These are phyloP conservation scores for Paramecium sexaurelia DNA, from an alignment of 73 alveolate species.

Conservation along the genomic window DNA sequence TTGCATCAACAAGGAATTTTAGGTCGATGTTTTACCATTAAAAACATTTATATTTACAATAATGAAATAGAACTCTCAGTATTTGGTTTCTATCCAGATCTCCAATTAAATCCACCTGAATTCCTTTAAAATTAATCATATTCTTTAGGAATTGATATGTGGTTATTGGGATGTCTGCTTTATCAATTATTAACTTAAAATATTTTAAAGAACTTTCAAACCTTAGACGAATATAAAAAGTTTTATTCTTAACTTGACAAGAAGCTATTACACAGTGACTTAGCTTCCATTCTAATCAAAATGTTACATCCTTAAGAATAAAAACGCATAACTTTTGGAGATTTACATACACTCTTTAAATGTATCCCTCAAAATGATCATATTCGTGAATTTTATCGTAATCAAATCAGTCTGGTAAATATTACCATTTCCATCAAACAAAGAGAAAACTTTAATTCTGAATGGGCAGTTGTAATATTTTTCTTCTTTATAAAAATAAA, in stretches of 20 bases:
- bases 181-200: neutral
- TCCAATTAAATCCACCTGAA: neutral
- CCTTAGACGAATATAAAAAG: neutral
- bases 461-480: neutral
- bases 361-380: neutral
- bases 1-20: neutral
- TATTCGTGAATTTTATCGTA: neutral
- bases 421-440: neutral
- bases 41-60: neutral
- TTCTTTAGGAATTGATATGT: neutral
- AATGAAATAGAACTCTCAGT: neutral
- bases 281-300: neutral
- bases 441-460: neutral
- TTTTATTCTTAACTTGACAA: neutral
- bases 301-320: neutral
- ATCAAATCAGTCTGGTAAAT: neutral
- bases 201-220: neutral
- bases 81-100: neutral
- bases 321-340: neutral
- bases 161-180: neutral
- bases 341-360: neutral
- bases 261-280: neutral
- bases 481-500: too few species aligned
- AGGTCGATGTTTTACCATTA: neutral
- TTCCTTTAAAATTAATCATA: neutral